These are phyloP conservation scores for Hypomyces perniciosus DNA, from an alignment of 2,329 filamentous ascomycete species.

Conservation along the genomic window DNA sequence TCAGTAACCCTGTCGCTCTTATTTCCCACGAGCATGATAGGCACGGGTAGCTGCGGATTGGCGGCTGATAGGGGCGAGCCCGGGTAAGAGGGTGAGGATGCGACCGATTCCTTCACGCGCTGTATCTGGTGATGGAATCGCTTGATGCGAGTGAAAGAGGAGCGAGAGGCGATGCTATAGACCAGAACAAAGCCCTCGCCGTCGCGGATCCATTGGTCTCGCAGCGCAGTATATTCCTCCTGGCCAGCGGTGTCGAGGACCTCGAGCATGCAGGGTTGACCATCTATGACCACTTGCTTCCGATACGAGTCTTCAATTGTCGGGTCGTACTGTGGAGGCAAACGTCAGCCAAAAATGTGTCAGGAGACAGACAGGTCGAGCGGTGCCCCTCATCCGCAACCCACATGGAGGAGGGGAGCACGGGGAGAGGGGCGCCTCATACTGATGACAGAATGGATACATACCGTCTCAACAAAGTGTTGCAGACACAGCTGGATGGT, in stretches of 20 bases:
- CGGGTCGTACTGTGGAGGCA: constrained; percentile 61
- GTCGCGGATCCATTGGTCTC: constrained; percentile 97
- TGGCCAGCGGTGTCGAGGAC: constrained; percentile 96
- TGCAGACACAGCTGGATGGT: constrained; percentile 96
- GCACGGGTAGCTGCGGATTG: constrained; percentile 62
- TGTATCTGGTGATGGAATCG: constrained; percentile 96
- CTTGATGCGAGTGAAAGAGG: constrained; percentile 90
- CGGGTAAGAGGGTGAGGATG: constrained; percentile 69
- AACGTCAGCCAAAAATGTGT: constrained; percentile 5
- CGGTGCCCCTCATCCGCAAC: constrained; percentile 8
- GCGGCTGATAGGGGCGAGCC: constrained; percentile 63
- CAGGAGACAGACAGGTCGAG: constrained; percentile 2
- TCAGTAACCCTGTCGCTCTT: constrained; percentile 97
- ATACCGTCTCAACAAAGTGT: constrained; percentile 91
- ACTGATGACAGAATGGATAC: constrained; percentile 24
- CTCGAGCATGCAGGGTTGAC: constrained; percentile 94
- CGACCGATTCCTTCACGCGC: constrained; percentile 86
- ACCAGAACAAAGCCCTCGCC: constrained; percentile 96
- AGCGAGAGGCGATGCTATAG: constrained; percentile 96
- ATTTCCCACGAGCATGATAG: constrained; percentile 97
- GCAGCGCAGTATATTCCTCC: constrained; percentile 93
- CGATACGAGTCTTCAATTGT: constrained; percentile 85
- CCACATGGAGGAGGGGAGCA: constrained; percentile 1
- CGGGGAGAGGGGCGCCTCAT: neutral
- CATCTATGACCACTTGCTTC: constrained; percentile 89